These are phyloP conservation scores for Candida odintsovae DNA, from an alignment of 805 yeast species.

Conservation along the genomic window DNA sequence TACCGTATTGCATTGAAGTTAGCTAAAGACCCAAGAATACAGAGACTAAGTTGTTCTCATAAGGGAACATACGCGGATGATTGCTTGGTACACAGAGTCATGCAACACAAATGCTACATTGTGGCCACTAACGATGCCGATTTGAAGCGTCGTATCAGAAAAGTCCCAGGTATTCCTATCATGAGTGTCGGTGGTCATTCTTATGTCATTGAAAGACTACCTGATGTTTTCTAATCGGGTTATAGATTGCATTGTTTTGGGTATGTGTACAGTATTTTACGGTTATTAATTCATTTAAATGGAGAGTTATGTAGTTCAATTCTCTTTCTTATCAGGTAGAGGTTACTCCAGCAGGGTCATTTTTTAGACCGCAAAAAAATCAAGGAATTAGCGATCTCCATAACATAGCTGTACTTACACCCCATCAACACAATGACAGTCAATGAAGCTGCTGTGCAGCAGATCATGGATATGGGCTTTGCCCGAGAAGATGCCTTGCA, in stretches of 20 bases:
- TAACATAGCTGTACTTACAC: too few relatives aligned
- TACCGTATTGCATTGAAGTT: constrained; percentile 87
- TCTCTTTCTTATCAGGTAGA: too few relatives aligned
- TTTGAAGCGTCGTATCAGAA: constrained; percentile 86
- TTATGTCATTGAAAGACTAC: constrained; percentile 89
- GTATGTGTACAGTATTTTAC: background rate
- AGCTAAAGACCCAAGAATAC: constrained; percentile 91
- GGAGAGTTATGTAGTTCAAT: too few relatives aligned
- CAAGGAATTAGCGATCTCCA: too few relatives aligned
- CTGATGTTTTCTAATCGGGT: constrained; percentile 66
- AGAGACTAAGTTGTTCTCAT: constrained; percentile 83
- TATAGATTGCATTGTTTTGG: background rate
- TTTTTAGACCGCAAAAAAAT: background rate
- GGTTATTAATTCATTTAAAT: background rate
- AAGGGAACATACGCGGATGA: constrained; percentile 98
- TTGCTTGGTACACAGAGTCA: constrained; percentile 85
- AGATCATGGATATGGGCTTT: constrained; percentile 35
- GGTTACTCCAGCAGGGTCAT: too few relatives aligned
- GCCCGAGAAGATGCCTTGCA: constrained; percentile 28
- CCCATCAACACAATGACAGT: constrained; percentile 1
- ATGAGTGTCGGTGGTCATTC: constrained; percentile 95
- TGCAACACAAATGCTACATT: constrained; percentile 94
- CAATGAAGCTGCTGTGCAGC: constrained; percentile 4
- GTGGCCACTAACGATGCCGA: constrained; percentile 99
- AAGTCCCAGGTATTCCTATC: constrained; percentile 94